phyloP scores from a whole-genome alignment of 257 asterid species.

The Capsicum pubescens region DNA sequence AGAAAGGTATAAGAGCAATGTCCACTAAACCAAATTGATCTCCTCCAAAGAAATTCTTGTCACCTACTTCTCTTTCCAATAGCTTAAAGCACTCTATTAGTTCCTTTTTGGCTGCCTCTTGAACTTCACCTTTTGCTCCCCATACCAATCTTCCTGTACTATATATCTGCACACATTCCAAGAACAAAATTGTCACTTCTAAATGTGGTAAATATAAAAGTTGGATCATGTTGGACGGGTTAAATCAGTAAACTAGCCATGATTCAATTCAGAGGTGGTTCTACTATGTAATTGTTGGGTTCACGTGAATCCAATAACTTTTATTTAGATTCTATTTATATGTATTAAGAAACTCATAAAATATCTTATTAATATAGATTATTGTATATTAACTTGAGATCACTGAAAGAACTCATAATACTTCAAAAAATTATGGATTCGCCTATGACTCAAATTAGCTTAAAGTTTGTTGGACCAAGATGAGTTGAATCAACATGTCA shows the following conservation, averaged over 20 bases:
- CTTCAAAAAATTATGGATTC: neutral
- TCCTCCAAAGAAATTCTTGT: conserved; percentile 13
- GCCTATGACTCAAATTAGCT: neutral
- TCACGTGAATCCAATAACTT: neutral
- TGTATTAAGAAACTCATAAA: neutral
- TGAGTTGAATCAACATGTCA: no score
- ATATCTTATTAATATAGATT: neutral
- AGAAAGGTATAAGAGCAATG: conserved; percentile 20
- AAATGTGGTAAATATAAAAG: neutral
- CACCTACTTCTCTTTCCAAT: conserved; percentile 1
- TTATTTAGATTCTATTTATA: neutral
- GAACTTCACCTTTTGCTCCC: neutral
- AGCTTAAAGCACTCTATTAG: neutral
- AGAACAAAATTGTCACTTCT: neutral
- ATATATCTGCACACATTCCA: neutral
- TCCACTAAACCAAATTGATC: conserved; percentile 37
- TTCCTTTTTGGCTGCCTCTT: neutral
- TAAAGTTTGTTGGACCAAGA: no score
- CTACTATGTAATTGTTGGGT: neutral
- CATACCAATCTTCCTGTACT: conserved; percentile 11
- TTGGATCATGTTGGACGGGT: neutral
- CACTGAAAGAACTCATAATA: neutral
- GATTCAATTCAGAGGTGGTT: neutral
- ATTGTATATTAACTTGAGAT: neutral
- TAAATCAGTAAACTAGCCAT: neutral